Conservation (phyloP, 2,329 filamentous ascomycete genomes). For the Erysiphe pulchra region DNA sequence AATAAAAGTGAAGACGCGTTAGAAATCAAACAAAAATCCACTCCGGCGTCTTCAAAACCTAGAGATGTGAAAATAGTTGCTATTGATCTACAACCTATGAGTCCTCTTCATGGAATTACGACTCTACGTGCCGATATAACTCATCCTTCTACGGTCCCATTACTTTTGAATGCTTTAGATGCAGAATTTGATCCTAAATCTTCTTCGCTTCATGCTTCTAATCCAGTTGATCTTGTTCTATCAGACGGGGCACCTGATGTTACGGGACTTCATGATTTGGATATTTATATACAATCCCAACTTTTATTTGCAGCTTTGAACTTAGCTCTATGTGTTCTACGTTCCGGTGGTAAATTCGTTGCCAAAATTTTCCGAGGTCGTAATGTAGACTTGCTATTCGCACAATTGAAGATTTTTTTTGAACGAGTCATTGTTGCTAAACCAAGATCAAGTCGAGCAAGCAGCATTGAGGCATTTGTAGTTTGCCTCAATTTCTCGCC, state of each 20-base stretch:
- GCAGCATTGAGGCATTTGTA: slow-evolving; percentile 89
- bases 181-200: slow-evolving; percentile 30
- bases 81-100: slow-evolving; percentile 91
- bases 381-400: slow-evolving; percentile 87
- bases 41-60: slow-evolving; percentile 15
- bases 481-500: slow-evolving; percentile 79
- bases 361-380: slow-evolving; percentile 92
- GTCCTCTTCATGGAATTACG: slow-evolving; percentile 72
- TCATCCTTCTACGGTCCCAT: slow-evolving; percentile 78
- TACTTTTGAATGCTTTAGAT: slow-evolving; percentile 66
- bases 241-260: slow-evolving; percentile 93
- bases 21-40: slow-evolving; percentile 9
- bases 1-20: not conserved
- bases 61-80: slow-evolving; percentile 78
- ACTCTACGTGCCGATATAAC: slow-evolving; percentile 91
- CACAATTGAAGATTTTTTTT: slow-evolving; percentile 82
- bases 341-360: slow-evolving; percentile 84
- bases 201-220: slow-evolving; percentile 28
- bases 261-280: slow-evolving; percentile 84
- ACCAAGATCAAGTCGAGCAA: slow-evolving; percentile 79
- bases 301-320: slow-evolving; percentile 85
- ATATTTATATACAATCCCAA: slow-evolving; percentile 95
- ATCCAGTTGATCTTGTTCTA: slow-evolving; percentile 77
- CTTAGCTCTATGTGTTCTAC: slow-evolving; percentile 73
- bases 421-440: slow-evolving; percentile 73